Base-by-base conservation (phyloP, 148 eudicot species). In the Silene conica region DNA sequence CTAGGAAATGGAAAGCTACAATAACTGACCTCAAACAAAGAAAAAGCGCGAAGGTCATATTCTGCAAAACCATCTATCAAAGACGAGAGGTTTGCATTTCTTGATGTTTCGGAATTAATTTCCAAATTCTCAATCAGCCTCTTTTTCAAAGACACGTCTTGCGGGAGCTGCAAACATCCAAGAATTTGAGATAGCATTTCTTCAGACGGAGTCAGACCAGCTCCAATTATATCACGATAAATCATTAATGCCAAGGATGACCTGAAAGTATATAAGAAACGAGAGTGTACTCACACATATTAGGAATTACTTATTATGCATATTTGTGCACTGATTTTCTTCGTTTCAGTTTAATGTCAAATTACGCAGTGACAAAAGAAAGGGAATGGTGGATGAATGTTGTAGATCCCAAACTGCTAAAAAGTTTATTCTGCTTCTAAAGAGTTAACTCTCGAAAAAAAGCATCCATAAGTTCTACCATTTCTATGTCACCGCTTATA, bases 41-140 rank as follows among this genome's bases (percentile, higher is more conserved):
- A 92, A 79, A 92, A 86, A 77, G 97, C 93, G 71, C 96, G 97
- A 16, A 92, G 87, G 76, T 95, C 98, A 76, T 95, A 95, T 82
- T 92, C 97, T 63, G 93, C 98, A 86, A 95, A 95, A 71, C 98
- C 97, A 82, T 90, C 89, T 74, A 95, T 74, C 82, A 92, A 70
- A 22, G 98, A 79, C 45, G 76, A 85, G 46, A 90, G 85, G 74
- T 83, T 92, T 78, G 89, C 78, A 43, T 77, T 77, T 80, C 82
- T 84, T 78, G 88, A 86, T 78, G 82, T 64, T 75, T 78, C 86
- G 55, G 76, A 67, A 77, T 77, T 78, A 62, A 87, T 81, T 79
- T 81, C 89, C 68, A 92, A 83, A 82, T 82, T 86, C 80, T 95
- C 98, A 76, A 78, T 80, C 62, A 95, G 82, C 59, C 88, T 95